Evolutionary conservation across 108 stramenopile genomes (phyloP), one percentile per base, ranked within the genome.

Genomic region (Skeletonema menzelii): DNA sequence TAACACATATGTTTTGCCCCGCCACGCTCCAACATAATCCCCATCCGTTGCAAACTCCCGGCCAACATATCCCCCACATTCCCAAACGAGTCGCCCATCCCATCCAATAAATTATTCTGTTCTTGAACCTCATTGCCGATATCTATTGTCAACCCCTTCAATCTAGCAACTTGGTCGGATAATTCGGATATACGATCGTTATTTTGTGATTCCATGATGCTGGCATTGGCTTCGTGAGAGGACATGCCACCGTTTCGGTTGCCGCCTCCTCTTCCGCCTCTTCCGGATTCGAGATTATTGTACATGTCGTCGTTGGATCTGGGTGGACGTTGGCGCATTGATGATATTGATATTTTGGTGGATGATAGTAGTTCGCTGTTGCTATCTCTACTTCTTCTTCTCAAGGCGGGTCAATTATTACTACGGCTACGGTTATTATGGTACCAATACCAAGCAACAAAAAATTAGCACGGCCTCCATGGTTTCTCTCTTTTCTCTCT

Each of bases 1-100:
- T 92, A 93, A 49, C 88, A 91, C 94, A 95, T 92, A 66, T 95
- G 94, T 82, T 89, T 92, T 24, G 87, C 84, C 5, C 89, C 89
- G 3, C 89, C 85, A 17, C 87, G 79, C 57, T 95, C 88, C 70
- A 93, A 63, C 95, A 93, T 95, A n/a, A 85, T 88, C 30, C 95
- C 95, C 67, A 95, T 93, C 56, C 87, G 70, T 47, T 58, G 65
- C 80, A 93, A 71, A 69, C 86, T 87, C 26, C 83, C 82, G 56
- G 79, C 59, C 46, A 95, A 66, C 88, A 93, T 76, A 68, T 93
- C 91, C 40, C 87, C 70, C n/a, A 85, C 82, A 74, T 77, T 86
- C 31, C 68, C 46, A 72, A 95, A 95, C 31, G 88, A 89, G 67
- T 93, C 91, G 12, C 85, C 88, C 95, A 95, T 95, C 58, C 83